phyloP scores from a whole-genome alignment of 1,284 basidiomycete genomes.

The Erythrobasidium hasegawianum region DNA sequence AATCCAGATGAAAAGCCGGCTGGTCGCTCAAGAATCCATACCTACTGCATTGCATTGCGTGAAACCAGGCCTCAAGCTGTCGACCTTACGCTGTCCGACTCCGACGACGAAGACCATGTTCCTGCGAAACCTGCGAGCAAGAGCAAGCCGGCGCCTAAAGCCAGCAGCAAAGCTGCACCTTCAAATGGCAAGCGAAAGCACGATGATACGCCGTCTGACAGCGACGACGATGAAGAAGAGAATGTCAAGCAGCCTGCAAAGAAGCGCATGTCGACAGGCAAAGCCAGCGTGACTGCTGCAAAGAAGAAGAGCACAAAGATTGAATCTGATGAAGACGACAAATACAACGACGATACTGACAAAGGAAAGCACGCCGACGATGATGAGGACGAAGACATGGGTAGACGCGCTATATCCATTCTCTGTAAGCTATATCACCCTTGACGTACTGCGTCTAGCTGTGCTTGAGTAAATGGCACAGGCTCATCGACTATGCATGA shows the following conservation, averaged over 20 bases:
- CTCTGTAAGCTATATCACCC: too few relatives aligned
- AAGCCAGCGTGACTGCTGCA: conserved; percentile 7
- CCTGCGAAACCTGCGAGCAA: too few relatives aligned
- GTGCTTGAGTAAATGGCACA: too few relatives aligned
- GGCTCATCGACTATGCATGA: too few relatives aligned
- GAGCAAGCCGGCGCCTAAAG: background rate
- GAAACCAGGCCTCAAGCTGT: background rate
- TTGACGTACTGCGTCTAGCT: too few relatives aligned
- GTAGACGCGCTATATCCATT: too few relatives aligned
- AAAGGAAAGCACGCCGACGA: conserved; percentile 44
- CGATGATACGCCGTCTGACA: conserved; percentile 19
- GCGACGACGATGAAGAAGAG: conserved; percentile 40
- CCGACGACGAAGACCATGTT: background rate
- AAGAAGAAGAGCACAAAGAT: conserved; percentile 36
- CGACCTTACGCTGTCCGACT: background rate
- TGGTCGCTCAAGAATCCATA: too few relatives aligned
- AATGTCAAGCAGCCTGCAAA: conserved; percentile 43
- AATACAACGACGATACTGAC: conserved; percentile 37
- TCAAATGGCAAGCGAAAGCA: conserved; percentile 26
- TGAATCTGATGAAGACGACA: conserved; percentile 44
- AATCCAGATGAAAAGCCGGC: too few relatives aligned
- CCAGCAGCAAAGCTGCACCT: background rate
- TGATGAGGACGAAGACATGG: conserved; percentile 40
- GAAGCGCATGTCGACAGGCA: conserved; percentile 38
- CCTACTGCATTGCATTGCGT: too few relatives aligned